Evolutionary conservation across 352 stramenopile genomes (phyloP).

Genomic region (Phytophthora sansomeana): DNA sequence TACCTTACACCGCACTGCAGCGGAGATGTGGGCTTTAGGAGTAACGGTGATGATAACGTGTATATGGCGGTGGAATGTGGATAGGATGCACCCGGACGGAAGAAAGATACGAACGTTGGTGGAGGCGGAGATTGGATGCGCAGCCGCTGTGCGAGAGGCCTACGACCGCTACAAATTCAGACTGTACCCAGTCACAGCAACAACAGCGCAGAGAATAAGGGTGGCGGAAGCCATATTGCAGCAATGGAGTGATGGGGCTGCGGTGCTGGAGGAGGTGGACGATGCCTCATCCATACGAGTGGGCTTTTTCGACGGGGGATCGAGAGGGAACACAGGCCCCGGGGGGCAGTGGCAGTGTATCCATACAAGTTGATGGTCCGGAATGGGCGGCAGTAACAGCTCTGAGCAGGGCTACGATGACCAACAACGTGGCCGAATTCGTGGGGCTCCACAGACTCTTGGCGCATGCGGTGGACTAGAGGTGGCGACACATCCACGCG

Average conservation of each 20-base stretch:
- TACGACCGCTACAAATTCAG: too few relatives aligned
- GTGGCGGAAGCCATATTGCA: too few relatives aligned
- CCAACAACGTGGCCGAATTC: not conserved
- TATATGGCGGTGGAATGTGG: not conserved
- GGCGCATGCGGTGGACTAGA: not conserved
- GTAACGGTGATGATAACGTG: not conserved
- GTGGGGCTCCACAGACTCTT: not conserved
- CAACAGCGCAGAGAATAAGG: too few relatives aligned
- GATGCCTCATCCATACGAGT: too few relatives aligned
- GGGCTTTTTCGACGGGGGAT: slow-evolving; percentile 10
- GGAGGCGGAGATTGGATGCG: too few relatives aligned
- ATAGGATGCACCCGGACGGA: not conserved
- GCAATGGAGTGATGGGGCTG: too few relatives aligned
- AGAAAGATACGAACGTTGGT: too few relatives aligned
- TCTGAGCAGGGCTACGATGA: not conserved
- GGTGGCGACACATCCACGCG: not conserved
- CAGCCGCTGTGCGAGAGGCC: too few relatives aligned
- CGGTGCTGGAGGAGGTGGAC: too few relatives aligned
- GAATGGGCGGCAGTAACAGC: not conserved
- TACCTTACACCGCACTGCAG: too few relatives aligned
- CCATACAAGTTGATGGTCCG: too few relatives aligned
- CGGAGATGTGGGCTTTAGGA: not conserved
- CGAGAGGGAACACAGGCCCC: not conserved
- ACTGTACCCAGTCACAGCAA: too few relatives aligned
- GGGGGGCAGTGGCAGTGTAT: slow-evolving; percentile 3